A percentile compares a stretch with the other conserved stretches of the same genome.
These are phyloP conservation scores for Microdochium trichocladiopsis DNA, from an alignment of 2,329 filamentous ascomycete species.

Conservation along the genomic window DNA sequence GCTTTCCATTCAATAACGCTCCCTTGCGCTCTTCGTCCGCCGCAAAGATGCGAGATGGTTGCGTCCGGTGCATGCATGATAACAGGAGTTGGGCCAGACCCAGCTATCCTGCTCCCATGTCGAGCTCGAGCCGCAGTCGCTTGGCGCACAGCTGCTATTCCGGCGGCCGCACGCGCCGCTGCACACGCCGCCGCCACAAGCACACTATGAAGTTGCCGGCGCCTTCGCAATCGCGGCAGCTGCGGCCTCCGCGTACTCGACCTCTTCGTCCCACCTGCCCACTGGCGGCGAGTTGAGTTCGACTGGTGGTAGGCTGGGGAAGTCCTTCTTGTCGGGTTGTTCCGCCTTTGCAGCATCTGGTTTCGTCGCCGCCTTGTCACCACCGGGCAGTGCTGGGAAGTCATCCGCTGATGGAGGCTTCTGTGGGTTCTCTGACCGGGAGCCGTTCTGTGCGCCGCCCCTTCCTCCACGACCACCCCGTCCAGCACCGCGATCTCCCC, in stretches of 20 bases:
- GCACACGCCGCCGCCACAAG: neutral
- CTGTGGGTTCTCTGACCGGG: slow-evolving; percentile 7
- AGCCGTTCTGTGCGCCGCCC: slow-evolving; percentile 3
- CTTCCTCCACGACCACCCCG: slow-evolving; percentile 14
- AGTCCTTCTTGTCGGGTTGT: slow-evolving; percentile 9
- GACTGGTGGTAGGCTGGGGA: slow-evolving; percentile 5
- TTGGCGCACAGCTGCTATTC: neutral
- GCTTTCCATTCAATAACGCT: too few relatives aligned
- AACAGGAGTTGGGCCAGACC: neutral
- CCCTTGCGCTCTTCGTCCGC: neutral
- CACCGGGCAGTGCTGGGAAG: slow-evolving; percentile 30
- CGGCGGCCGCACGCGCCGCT: neutral
- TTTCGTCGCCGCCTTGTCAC: slow-evolving; percentile 9
- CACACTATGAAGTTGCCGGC: neutral
- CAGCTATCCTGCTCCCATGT: neutral
- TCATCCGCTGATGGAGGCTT: slow-evolving; percentile 26
- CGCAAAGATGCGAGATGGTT: neutral
- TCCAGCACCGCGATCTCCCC: slow-evolving; percentile 6
- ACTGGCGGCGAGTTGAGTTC: slow-evolving; percentile 28
- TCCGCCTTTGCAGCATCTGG: slow-evolving; percentile 5
- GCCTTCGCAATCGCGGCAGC: neutral
- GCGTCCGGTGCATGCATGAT: neutral
- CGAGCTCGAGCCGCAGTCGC: neutral
- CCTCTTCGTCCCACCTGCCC: slow-evolving; percentile 52
- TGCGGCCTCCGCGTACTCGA: slow-evolving; percentile 40